Percentiles rank a stretch among this genome's conserved stretches.
Conservation (phyloP, 2,329 filamentous ascomycete species). For the Tolypocladium endophyticum region DNA sequence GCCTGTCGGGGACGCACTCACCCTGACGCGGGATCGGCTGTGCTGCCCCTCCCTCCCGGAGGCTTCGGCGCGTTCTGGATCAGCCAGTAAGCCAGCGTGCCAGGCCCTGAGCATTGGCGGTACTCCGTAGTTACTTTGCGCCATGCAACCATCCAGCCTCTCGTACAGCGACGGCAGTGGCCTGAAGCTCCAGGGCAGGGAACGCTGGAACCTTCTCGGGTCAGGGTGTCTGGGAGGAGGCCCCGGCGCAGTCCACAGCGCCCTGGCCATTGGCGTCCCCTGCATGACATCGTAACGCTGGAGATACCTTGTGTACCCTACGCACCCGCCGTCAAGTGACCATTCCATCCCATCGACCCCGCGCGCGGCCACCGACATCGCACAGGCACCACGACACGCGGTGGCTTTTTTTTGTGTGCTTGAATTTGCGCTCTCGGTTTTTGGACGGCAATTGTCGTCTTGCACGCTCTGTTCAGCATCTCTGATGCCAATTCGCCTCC, state of each 20-base stretch:
- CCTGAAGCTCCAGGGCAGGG: not conserved
- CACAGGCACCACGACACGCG: not conserved
- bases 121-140: no score
- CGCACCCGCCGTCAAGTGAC: not conserved
- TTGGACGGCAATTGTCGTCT: no score
- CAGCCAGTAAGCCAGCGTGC: not conserved
- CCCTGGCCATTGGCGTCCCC: not conserved
- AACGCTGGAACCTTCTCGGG: not conserved
- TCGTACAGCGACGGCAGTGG: not conserved
- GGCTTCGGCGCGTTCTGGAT: constrained; percentile 7
- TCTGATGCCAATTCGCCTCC: not conserved
- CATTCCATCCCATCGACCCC: not conserved
- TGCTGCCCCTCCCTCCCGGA: constrained; percentile 10
- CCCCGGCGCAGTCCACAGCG: not conserved
- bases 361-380: not conserved
- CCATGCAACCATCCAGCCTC: not conserved
- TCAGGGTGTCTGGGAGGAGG: not conserved
- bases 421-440: not conserved
- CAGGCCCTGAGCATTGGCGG: not conserved
- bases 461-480: not conserved
- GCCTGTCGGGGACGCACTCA: not conserved
- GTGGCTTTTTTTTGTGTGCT: not conserved
- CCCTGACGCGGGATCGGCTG: not conserved
- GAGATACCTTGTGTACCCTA: no score
- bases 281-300: not conserved